phyloP scores from a whole-genome alignment of 176 grass and related monocot genomes.

The Oryza glaberrima region DNA sequence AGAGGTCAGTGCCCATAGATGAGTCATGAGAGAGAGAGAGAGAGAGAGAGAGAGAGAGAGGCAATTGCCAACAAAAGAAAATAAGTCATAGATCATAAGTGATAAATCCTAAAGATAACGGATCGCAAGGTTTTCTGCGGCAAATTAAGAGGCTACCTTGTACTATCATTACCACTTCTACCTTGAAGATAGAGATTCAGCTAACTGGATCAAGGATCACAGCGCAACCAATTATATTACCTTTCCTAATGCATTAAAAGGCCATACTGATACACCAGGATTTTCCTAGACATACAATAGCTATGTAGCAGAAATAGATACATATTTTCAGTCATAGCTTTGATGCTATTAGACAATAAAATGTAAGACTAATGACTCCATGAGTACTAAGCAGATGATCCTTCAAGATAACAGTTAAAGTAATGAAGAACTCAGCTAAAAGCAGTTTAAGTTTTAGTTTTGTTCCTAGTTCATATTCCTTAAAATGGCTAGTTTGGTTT shows the following conservation, averaged over 20 bases:
- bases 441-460: background rate
- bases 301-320: slow-evolving; percentile 7
- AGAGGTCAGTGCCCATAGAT: no score
- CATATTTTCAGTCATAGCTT: background rate
- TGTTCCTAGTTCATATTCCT: background rate
- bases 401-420: slow-evolving; percentile 6
- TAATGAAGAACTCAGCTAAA: slow-evolving; percentile 14
- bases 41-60: background rate
- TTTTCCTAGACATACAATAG: background rate
- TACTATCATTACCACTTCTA: background rate
- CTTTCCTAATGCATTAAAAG: slow-evolving; percentile 17
- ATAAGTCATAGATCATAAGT: background rate
- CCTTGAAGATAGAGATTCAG: background rate
- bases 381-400: background rate
- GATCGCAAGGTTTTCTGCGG: background rate
- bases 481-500: slow-evolving; percentile 30
- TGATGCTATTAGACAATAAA: background rate
- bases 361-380: background rate
- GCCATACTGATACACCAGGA: background rate
- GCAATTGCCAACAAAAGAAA: background rate
- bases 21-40: background rate
- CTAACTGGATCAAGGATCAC: background rate
- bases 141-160: background rate
- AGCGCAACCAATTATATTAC: background rate
- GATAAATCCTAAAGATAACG: background rate